Percentiles rank a stretch among this genome's conserved stretches.
These are phyloP conservation scores for Fusarium bulbicola DNA, from an alignment of 2,329 filamentous ascomycete genomes.

Conservation along the genomic window DNA sequence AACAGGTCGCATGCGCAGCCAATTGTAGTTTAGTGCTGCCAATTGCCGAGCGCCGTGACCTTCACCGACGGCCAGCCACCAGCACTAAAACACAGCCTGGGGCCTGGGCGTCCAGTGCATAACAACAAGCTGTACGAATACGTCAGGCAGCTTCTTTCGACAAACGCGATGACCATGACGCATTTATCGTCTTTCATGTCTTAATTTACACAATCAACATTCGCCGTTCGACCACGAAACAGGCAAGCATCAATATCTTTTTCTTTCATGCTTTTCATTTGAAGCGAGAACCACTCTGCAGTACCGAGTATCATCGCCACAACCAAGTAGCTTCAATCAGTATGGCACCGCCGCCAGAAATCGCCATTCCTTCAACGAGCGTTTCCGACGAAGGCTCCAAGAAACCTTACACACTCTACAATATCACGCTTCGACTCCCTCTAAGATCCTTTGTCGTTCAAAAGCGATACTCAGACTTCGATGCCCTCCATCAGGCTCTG, in stretches of 20 bases:
- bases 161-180: slow-evolving; percentile 29
- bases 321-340: slow-evolving; percentile 33
- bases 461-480: slow-evolving; percentile 87
- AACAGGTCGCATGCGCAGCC: slow-evolving; percentile 24
- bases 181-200: slow-evolving; percentile 25
- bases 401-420: slow-evolving; percentile 81
- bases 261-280: neutral
- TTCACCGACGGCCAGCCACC: slow-evolving; percentile 8
- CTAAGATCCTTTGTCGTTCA: slow-evolving; percentile 78
- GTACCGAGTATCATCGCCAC: neutral
- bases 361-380: slow-evolving; percentile 73
- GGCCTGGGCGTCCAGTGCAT: slow-evolving; percentile 4
- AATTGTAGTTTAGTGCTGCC: slow-evolving; percentile 22
- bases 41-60: slow-evolving; percentile 21
- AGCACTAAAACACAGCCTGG: slow-evolving; percentile 7
- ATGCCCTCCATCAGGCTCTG: slow-evolving; percentile 70
- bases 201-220: neutral
- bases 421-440: slow-evolving; percentile 79
- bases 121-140: slow-evolving; percentile 29
- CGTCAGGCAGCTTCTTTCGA: slow-evolving; percentile 17
- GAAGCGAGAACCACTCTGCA: neutral
- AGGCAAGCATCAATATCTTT: neutral
- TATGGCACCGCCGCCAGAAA: slow-evolving; percentile 73
- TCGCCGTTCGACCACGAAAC: neutral
- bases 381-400: slow-evolving; percentile 59